These are phyloP conservation scores for Nicotiana paniculata DNA, from an alignment of 257 asterid genomes.

Conservation along the genomic window DNA sequence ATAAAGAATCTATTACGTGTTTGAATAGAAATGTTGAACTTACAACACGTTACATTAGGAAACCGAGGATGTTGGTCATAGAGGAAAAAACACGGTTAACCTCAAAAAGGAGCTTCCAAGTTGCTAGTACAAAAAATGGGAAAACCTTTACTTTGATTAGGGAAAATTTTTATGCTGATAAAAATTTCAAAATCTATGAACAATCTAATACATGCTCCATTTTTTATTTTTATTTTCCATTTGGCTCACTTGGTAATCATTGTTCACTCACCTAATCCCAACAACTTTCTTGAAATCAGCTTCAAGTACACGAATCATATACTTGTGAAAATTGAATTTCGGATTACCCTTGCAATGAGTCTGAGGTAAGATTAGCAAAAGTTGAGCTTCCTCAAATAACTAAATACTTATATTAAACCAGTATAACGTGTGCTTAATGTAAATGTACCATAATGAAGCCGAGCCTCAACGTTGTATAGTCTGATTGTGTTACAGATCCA, in stretches of 20 bases:
- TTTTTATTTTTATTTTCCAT: background rate
- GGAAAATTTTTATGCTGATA: background rate
- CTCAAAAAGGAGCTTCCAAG: background rate
- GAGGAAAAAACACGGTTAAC: background rate
- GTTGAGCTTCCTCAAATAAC: background rate
- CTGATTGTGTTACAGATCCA: slow-evolving; percentile 27
- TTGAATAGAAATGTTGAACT: background rate
- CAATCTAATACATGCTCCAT: background rate
- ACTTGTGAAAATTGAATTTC: slow-evolving; percentile 29
- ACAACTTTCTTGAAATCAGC: slow-evolving; percentile 35
- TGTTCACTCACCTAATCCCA: slow-evolving; percentile 26
- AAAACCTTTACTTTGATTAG: background rate
- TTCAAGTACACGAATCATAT: slow-evolving; percentile 33
- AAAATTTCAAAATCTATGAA: background rate
- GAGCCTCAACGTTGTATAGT: slow-evolving; percentile 22
- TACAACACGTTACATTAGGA: no score
- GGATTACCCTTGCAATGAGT: slow-evolving; percentile 23
- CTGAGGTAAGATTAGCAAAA: slow-evolving; percentile 5
- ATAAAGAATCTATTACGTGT: background rate
- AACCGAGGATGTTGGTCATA: background rate
- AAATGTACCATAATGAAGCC: slow-evolving; percentile 28
- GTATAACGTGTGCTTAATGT: background rate
- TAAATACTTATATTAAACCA: background rate
- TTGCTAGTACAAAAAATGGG: background rate
- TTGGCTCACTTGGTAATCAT: background rate